Evolutionary conservation across 2,329 filamentous ascomycete genomes (phyloP).

Genomic region (Aaosphaeria arxii): DNA sequence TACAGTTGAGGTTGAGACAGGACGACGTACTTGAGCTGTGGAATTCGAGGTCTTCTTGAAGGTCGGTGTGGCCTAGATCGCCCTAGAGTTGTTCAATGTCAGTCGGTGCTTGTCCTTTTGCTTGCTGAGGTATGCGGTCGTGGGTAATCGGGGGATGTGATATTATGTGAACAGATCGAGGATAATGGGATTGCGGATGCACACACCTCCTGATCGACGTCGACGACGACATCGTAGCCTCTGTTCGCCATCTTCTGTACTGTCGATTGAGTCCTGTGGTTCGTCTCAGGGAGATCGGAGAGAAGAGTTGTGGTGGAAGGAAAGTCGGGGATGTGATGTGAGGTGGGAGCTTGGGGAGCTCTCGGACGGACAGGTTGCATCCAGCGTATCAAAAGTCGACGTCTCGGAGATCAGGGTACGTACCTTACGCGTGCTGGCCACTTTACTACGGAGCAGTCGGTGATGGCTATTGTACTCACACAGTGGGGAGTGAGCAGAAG

Average conservation of each 20-base stretch:
- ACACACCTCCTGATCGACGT: conserved; percentile 88
- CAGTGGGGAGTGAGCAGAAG: too few relatives aligned
- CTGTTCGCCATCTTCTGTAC: conserved; percentile 65
- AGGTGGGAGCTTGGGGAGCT: too few relatives aligned
- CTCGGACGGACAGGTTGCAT: too few relatives aligned
- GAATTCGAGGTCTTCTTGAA: conserved; percentile 98
- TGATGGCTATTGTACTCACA: too few relatives aligned
- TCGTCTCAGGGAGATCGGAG: neutral
- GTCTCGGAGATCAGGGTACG: too few relatives aligned
- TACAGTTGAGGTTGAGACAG: conserved; percentile 1
- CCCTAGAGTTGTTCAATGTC: conserved; percentile 57
- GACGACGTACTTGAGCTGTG: conserved; percentile 70
- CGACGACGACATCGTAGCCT: conserved; percentile 96
- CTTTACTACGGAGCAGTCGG: too few relatives aligned
- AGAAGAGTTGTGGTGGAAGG: too few relatives aligned
- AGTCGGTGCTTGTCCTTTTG: neutral
- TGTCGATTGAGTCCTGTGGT: conserved; percentile 10
- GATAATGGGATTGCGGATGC: neutral
- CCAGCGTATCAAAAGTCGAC: too few relatives aligned
- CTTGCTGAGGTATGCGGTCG: too few relatives aligned
- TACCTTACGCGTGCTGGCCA: too few relatives aligned
- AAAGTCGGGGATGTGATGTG: too few relatives aligned
- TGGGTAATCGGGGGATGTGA: neutral
- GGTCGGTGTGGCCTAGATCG: conserved; percentile 95
- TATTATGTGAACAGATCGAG: neutral